Base-by-base conservation (phyloP, 495 filamentous ascomycete species). In the Trypethelium eluteriae region DNA sequence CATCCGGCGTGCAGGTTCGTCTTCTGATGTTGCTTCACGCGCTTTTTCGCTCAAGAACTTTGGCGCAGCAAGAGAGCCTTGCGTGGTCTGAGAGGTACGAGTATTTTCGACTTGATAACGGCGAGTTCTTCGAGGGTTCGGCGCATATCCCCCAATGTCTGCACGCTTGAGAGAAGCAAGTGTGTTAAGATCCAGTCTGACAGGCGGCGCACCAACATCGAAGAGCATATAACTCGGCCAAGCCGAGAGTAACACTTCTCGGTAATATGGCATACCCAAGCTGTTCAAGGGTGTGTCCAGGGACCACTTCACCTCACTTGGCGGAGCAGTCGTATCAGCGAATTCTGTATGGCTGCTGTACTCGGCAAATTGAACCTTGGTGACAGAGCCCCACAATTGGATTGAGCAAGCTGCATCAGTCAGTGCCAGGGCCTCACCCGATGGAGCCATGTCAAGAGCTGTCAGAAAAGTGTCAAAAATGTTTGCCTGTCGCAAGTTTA, bases 21-120 rank as follows among this genome's bases (percentile, higher is more conserved):
- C 81, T 78, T 70, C 62, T 0, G 70, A 66, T 39, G 80, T 80
- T 16, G 84, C 83, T 47, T 91, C 88, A 67, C 89, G 83, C 4
- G 88, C 88, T 77, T 93, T 96, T 71, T 98, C 92, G 72, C 95
- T 98, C 61, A 98, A 74, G 73, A 98, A 96, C 71, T 92, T 96
- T 3, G 92, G 93, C 0, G 89, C 86, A 50, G 83, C 77, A 7
- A 88, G 72, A 14, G 82, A 76, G 9, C 76, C 80, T n/a, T 79
- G 77, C 0, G 81, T 75, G n/a, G 83, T 84, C 65, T 86, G 41
- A 35, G 70, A 72, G 2, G 73, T 70, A n/a, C 90, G 85, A 4
- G 87, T 90, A 69, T 89, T 85, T 69, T 96, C 89, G n/a, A 89
- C 81, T 71, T 96, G 92, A 73, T 98, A 91, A 57, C 94, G 82